Conservation (phyloP, 345 rosid genomes). For the Eucalyptus shirleyi region DNA sequence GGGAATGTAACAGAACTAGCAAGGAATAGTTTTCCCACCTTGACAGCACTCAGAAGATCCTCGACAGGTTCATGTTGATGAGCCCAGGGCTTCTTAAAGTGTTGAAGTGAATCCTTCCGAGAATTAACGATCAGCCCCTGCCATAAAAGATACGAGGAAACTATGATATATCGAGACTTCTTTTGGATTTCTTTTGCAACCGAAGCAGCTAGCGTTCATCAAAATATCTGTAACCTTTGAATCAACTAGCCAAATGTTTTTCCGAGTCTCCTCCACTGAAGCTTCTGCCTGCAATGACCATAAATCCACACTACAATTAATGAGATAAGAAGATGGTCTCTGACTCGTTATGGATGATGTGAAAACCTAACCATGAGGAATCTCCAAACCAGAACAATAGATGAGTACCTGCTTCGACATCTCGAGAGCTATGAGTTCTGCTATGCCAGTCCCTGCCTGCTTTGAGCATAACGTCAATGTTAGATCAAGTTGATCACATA, state of each 20-base stretch:
- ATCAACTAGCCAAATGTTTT: constrained; percentile 91
- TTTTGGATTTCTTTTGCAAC: not conserved
- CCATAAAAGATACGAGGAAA: not conserved
- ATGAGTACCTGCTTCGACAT: constrained; percentile 69
- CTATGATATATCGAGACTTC: not conserved
- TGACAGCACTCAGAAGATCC: constrained; percentile 56
- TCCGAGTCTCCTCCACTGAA: constrained; percentile 64
- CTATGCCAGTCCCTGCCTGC: constrained; percentile 98
- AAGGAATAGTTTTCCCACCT: constrained; percentile 24
- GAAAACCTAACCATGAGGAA: not conserved
- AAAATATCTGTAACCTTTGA: constrained; percentile 49
- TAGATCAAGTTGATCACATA: not conserved
- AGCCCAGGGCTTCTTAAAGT: constrained; percentile 94
- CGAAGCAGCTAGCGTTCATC: not conserved
- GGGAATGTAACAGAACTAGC: not conserved
- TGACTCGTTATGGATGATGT: not conserved
- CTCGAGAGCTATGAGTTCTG: constrained; percentile 87
- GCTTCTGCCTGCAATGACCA: constrained; percentile 38
- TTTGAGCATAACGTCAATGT: not conserved
- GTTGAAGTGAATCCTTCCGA: constrained; percentile 75
- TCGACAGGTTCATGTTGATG: constrained; percentile 74
- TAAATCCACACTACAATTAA: not conserved
- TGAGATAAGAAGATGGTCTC: not conserved
- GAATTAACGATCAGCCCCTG: constrained; percentile 85
- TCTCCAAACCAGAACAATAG: not conserved